A percentile compares a stretch with the other conserved stretches of the same genome.
These are phyloP conservation scores for Scheffersomyces stipitis DNA, from an alignment of 805 yeast genomes.

Conservation along the genomic window DNA sequence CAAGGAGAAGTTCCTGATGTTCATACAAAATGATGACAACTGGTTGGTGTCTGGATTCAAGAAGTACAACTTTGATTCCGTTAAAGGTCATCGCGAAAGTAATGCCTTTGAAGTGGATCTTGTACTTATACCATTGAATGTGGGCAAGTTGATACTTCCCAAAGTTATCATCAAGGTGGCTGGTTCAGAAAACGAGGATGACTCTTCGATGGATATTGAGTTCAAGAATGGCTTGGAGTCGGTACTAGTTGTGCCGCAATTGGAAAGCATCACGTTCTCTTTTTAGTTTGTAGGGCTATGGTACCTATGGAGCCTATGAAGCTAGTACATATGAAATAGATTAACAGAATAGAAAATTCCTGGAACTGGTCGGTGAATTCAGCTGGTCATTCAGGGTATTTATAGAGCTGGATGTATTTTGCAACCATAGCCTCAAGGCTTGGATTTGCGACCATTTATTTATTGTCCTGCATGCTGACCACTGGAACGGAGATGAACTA, in stretches of 20 bases:
- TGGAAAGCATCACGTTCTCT: slow-evolving; percentile 59
- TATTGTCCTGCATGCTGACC: too few relatives aligned
- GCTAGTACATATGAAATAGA: too few relatives aligned
- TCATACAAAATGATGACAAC: slow-evolving; percentile 55
- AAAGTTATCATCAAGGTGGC: slow-evolving; percentile 42
- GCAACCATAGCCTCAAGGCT: too few relatives aligned
- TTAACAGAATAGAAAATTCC: too few relatives aligned
- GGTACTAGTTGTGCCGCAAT: slow-evolving; percentile 68
- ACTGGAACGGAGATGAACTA: too few relatives aligned
- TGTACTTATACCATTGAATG: slow-evolving; percentile 67
- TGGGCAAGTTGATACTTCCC: slow-evolving; percentile 74
- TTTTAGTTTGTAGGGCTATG: too few relatives aligned
- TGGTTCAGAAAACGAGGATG: slow-evolving; percentile 24
- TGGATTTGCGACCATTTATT: too few relatives aligned
- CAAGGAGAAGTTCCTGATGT: slow-evolving; percentile 38
- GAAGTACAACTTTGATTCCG: slow-evolving; percentile 48
- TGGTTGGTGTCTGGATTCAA: slow-evolving; percentile 83
- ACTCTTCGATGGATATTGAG: slow-evolving; percentile 55
- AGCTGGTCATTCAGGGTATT: too few relatives aligned
- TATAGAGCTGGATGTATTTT: too few relatives aligned
- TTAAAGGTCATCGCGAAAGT: slow-evolving; percentile 8
- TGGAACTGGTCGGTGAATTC: too few relatives aligned
- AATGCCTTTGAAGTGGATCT: slow-evolving; percentile 31
- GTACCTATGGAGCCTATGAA: too few relatives aligned
- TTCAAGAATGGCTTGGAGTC: slow-evolving; percentile 68